Base-by-base conservation (phyloP, 164 flowering plant genomes). In the Amborella trichopoda region DNA sequence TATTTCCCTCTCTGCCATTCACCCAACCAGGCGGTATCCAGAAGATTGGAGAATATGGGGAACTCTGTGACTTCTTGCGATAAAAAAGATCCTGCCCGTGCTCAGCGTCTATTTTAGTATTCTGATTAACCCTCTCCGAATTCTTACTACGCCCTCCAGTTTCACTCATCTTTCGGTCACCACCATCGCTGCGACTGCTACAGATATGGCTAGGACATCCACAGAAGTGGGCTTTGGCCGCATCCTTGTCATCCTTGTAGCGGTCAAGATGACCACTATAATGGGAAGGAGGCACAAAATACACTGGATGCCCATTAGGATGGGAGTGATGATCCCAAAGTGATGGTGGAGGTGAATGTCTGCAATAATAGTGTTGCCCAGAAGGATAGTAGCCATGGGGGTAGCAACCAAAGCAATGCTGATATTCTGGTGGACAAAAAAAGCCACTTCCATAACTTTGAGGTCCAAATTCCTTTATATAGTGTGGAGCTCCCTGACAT, bases 121-220 rank as follows among this genome's bases (percentile, higher is more conserved):
- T 72, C 46, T 59, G 60, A 44, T 76, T 91, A 50, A 76, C 83
- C 44, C 72, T 70, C 51, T 50, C 72, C 38, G n/a, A n/a, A n/a
- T n/a, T n/a, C n/a, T n/a, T n/a, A n/a, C n/a, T n/a, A n/a, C n/a
- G n/a, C n/a, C n/a, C n/a, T n/a, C n/a, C n/a, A n/a, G n/a, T n/a
- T n/a, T n/a, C n/a, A n/a, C n/a, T n/a, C n/a, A n/a, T n/a, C n/a
- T n/a, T n/a, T n/a, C n/a, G n/a, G n/a, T 69, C 52, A 21, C 45
- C 44, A 5, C 21, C 63, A 16, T 55, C 68, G 24, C 32, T 55
- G 28, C 52, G 63, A 34, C 12, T 28, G 39, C 62, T 38, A 25
- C 28, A 49, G 2, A 5, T 3, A 37, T 77, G 76, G 53, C 70
- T 71, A 14, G 74, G 75, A 46, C 77, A 77, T 3, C 70, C 81